These are phyloP conservation scores for Didymella keratinophila DNA, from an alignment of 2,329 filamentous ascomycete species.

Conservation along the genomic window DNA sequence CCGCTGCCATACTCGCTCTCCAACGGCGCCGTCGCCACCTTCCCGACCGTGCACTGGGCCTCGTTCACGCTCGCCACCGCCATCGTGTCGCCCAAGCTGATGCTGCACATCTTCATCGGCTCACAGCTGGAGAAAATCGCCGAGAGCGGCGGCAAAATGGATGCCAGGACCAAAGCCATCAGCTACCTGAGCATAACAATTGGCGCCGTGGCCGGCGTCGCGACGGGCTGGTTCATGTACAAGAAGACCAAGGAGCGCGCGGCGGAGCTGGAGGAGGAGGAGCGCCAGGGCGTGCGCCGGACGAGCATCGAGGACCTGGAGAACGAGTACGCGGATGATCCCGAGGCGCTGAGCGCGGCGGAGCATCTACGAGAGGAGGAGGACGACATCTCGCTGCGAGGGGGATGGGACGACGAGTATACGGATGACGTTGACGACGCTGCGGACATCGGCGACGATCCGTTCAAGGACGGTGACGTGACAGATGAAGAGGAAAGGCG, in stretches of 20 bases:
- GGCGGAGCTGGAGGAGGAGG: slow-evolving; percentile 57
- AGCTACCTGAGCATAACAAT: slow-evolving; percentile 84
- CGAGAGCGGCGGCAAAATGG: slow-evolving; percentile 86
- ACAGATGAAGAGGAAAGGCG: slow-evolving; percentile 41
- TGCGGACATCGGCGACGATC: slow-evolving; percentile 51
- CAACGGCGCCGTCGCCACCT: slow-evolving; percentile 93
- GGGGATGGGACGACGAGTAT: slow-evolving; percentile 57
- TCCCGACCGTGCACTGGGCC: slow-evolving; percentile 81
- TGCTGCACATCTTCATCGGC: slow-evolving; percentile 93
- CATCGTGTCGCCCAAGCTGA: slow-evolving; percentile 81
- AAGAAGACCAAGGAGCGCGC: slow-evolving; percentile 63
- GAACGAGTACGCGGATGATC: slow-evolving; percentile 55
- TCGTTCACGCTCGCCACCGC: slow-evolving; percentile 84
- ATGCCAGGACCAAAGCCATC: slow-evolving; percentile 75
- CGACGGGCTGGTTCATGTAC: slow-evolving; percentile 87
- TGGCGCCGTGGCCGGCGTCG: slow-evolving; percentile 73
- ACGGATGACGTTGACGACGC: slow-evolving; percentile 57
- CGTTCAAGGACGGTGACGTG: slow-evolving; percentile 55
- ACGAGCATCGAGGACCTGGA: slow-evolving; percentile 47
- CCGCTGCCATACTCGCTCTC: slow-evolving; percentile 91
- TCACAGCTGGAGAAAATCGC: slow-evolving; percentile 81
- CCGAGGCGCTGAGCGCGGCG: slow-evolving; percentile 52
- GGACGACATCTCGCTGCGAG: slow-evolving; percentile 60
- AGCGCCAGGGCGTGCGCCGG: slow-evolving; percentile 48
- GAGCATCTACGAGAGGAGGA: slow-evolving; percentile 58